phyloP scores from a whole-genome alignment of 805 yeast genomes.

The Kuraishia ogatae region DNA sequence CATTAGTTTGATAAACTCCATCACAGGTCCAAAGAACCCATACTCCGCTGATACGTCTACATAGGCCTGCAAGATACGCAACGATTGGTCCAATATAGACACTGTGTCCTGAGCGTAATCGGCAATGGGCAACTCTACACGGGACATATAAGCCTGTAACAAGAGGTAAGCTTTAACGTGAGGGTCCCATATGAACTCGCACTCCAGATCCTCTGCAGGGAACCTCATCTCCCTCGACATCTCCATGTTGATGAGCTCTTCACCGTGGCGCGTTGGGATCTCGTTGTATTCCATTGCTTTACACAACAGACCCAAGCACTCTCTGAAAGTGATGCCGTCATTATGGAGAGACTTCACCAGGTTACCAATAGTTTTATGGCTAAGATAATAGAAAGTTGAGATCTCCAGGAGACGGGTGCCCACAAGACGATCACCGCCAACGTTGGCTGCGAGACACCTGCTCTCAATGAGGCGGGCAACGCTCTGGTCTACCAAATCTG shows the following conservation, averaged over 20 bases:
- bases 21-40: constrained; percentile 58
- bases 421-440: constrained; percentile 35
- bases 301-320: constrained; percentile 53
- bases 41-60: constrained; percentile 84
- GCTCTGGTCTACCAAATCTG: constrained; percentile 59
- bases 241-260: constrained; percentile 78
- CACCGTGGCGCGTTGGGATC: constrained; percentile 86
- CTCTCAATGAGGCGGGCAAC: constrained; percentile 63
- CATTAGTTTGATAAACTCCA: constrained; percentile 61
- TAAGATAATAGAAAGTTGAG: constrained; percentile 85
- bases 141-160: constrained; percentile 62
- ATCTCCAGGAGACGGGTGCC: constrained; percentile 81
- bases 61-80: constrained; percentile 89
- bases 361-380: constrained; percentile 79
- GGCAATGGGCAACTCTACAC: constrained; percentile 81
- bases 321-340: constrained; percentile 38
- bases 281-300: constrained; percentile 75
- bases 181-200: constrained; percentile 75
- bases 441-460: constrained; percentile 48
- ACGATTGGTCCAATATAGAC: constrained; percentile 85
- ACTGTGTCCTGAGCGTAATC: constrained; percentile 93
- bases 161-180: constrained; percentile 71
- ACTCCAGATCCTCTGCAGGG: constrained; percentile 45
- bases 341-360: constrained; percentile 45
- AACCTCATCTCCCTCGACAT: constrained; percentile 69